Base-by-base conservation (phyloP, 345 rosid genomes). In the Mallotus nudiflorus region DNA sequence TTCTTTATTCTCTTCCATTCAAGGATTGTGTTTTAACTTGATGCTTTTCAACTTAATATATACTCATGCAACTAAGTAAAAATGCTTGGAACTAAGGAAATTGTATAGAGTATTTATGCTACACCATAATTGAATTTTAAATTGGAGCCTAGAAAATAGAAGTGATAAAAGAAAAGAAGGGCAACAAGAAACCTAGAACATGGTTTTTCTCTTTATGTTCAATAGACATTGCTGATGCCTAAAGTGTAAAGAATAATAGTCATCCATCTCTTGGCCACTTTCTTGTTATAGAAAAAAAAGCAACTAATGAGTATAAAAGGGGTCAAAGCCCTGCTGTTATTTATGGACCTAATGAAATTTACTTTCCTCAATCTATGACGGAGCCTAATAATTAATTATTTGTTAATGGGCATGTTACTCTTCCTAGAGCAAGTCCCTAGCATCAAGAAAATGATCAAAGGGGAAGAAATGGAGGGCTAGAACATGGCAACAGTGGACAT, bases 181-280 rank as follows among this genome's bases (percentile, higher is more conserved):
- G 55, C 33, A 40, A 13, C 64, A 67, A 44, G 49, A 70, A 56
- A 10, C 44, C 80, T 75, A 74, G 66, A 67, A 73, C 82, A 60
- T 88, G 92, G 89, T 40, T 85, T 7, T 79, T 84, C 73, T 85
- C 89, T 12, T 44, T 83, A 58, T 85, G 86, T 66, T 78, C 86
- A 55, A 80, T 75, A 68, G 82, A 83, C 44, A 73, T 72, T 8
- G 81, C 78, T 1, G 84, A 75, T 55, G 85, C 79, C 24, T 70
- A 62, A 56, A 68, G 6, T 61, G 66, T 45, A 18, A 42, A 42
- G 4, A 59, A 33, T 22, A 72, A 63, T 35, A 66, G 54, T 35
- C 73, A 85, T 35, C 84, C 75, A 55, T 81, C 88, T 14, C 83
- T 85, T 9, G 84, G 81, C 18, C 85, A 87, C 46, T 83, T 83